These are phyloP conservation scores for Backusella liffmaniae DNA, from an alignment of 192 early-diverging fungal genomes.

Conservation along the genomic window DNA sequence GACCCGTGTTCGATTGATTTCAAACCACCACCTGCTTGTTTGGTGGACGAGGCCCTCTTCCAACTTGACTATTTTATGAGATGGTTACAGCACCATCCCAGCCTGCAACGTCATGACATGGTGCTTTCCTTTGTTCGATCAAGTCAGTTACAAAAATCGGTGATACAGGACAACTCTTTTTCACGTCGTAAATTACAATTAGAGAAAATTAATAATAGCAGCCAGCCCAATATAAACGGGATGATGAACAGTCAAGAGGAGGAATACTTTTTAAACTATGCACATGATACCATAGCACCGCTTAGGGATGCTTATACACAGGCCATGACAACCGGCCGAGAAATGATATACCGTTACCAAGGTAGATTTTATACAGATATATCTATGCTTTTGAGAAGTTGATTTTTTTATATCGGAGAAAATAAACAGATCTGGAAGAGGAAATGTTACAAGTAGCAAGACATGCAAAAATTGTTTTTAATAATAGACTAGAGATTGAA, in stretches of 20 bases:
- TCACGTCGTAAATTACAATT: slow-evolving; percentile 40
- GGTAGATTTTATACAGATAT: slow-evolving; percentile 17
- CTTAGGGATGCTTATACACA: slow-evolving; percentile 29
- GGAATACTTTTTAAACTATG: slow-evolving; percentile 41
- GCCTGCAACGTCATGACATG: slow-evolving; percentile 41
- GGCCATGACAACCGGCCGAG: slow-evolving; percentile 18
- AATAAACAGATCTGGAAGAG: slow-evolving; percentile 24
- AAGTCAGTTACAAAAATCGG: slow-evolving; percentile 30
- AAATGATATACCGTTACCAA: slow-evolving; percentile 29
- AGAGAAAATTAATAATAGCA: slow-evolving; percentile 40
- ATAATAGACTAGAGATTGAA: slow-evolving; percentile 17
- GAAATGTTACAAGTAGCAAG: slow-evolving; percentile 20
- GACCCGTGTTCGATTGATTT: slow-evolving; percentile 40
- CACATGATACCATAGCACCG: slow-evolving; percentile 35
- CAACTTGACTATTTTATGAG: slow-evolving; percentile 41
- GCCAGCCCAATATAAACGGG: slow-evolving; percentile 17
- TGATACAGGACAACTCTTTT: slow-evolving; percentile 36
- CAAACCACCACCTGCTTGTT: slow-evolving; percentile 36
- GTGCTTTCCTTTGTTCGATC: slow-evolving; percentile 47
- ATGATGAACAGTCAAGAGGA: slow-evolving; percentile 36
- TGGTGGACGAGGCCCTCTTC: slow-evolving; percentile 29
- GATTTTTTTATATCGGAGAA: neutral
- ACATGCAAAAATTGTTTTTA: slow-evolving; percentile 22
- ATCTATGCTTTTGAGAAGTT: neutral
- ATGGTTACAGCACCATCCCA: slow-evolving; percentile 42